Conservation (phyloP, 1,284 basidiomycete genomes). For the Boletus sp. region DNA sequence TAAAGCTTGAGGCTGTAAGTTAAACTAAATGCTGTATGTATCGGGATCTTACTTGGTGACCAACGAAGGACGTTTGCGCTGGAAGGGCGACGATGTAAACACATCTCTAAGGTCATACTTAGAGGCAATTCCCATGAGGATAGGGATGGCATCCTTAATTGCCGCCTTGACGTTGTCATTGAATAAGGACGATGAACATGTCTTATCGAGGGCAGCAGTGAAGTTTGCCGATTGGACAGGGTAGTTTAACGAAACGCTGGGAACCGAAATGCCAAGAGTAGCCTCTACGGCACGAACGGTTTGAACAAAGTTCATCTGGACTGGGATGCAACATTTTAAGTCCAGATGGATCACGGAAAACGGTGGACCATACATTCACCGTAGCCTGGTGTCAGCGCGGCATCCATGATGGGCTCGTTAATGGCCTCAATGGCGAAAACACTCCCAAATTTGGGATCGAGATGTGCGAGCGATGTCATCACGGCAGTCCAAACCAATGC, state of each 20-base stretch:
- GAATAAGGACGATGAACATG: constrained; percentile 42
- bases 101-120: constrained; percentile 40
- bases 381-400: constrained; percentile 63
- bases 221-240: constrained; percentile 44
- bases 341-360: neutral
- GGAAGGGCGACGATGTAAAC: constrained; percentile 28
- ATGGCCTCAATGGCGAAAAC: constrained; percentile 76
- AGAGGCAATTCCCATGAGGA: constrained; percentile 48
- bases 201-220: constrained; percentile 44
- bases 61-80: constrained; percentile 40
- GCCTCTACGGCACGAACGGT: constrained; percentile 67
- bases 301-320: constrained; percentile 72
- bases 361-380: constrained; percentile 56
- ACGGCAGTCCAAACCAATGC: constrained; percentile 78
- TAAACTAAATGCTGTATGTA: neutral
- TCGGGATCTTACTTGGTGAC: constrained; percentile 44
- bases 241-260: constrained; percentile 46
- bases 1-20: constrained; percentile 55
- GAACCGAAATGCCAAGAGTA: constrained; percentile 56
- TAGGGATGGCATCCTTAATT: constrained; percentile 51
- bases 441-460: constrained; percentile 64
- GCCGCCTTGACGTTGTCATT: constrained; percentile 49
- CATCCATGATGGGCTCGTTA: constrained; percentile 77
- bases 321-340: constrained; percentile 40
- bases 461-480: constrained; percentile 71